These are phyloP conservation scores for Calycina marina DNA, from an alignment of 2,329 filamentous ascomycete genomes.

Conservation along the genomic window DNA sequence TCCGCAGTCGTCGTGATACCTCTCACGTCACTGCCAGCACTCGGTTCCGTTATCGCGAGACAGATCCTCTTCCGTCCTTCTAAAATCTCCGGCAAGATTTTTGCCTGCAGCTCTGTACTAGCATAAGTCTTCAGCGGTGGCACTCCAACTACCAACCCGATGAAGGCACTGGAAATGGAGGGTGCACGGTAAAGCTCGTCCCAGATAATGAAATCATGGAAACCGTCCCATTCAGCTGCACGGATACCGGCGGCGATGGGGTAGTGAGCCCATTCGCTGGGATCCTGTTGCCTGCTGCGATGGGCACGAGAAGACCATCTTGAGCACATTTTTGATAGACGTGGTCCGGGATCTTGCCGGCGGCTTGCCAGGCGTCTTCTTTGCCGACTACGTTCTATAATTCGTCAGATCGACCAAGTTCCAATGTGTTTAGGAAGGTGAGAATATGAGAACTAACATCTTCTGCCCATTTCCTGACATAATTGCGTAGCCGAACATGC, in stretches of 20 bases:
- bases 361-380: slow-evolving; percentile 5
- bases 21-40: slow-evolving; percentile 57
- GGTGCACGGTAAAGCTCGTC: slow-evolving; percentile 21
- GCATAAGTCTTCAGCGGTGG: slow-evolving; percentile 19
- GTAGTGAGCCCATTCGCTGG: slow-evolving; percentile 5
- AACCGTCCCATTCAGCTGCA: slow-evolving; percentile 23
- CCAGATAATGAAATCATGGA: slow-evolving; percentile 24
- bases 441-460: background rate
- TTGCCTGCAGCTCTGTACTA: slow-evolving; percentile 6
- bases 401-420: too few relatives aligned
- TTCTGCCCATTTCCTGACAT: slow-evolving; percentile 6
- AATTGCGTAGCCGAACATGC: slow-evolving; percentile 7
- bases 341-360: slow-evolving; percentile 6
- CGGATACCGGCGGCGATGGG: slow-evolving; percentile 18
- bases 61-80: slow-evolving; percentile 49
- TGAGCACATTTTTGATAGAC: slow-evolving; percentile 5
- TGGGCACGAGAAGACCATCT: slow-evolving; percentile 7
- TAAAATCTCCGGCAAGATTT: slow-evolving; percentile 40
- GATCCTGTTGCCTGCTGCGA: slow-evolving; percentile 5
- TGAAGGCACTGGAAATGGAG: slow-evolving; percentile 4
- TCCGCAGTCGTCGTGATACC: slow-evolving; percentile 53
- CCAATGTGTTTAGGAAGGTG: background rate
- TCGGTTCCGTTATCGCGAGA: slow-evolving; percentile 65
- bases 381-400: slow-evolving; percentile 6
- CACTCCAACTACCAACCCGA: slow-evolving; percentile 18